Evolutionary conservation across 176 grass and related monocot species (phyloP).

Genomic region (Dactylis glomerata): DNA sequence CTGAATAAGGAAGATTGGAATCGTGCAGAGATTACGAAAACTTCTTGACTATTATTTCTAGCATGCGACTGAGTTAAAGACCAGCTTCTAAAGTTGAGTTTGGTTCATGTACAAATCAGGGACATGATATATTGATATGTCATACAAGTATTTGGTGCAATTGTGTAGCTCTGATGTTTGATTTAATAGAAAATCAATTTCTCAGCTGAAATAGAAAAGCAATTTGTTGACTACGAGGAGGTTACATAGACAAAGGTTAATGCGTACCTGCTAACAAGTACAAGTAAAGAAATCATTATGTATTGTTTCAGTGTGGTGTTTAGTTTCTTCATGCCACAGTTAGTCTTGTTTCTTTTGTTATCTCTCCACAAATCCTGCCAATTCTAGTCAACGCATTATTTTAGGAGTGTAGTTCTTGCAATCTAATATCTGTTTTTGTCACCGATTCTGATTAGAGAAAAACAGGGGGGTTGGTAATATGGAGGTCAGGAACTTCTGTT

Average conservation of each 20-base stretch:
- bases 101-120: conserved; percentile 18
- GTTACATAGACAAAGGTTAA: not conserved
- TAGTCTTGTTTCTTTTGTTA: not conserved
- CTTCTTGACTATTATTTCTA: not conserved
- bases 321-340: not conserved
- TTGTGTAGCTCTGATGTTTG: not conserved
- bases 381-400: not conserved
- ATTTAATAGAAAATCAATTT: not conserved
- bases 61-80: not conserved
- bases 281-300: not conserved
- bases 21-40: not conserved
- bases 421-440: conserved; percentile 31
- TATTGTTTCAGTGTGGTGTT: not conserved
- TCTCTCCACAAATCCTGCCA: not conserved
- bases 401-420: not conserved
- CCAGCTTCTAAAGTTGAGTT: not conserved
- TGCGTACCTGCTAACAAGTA: not conserved
- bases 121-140: not conserved
- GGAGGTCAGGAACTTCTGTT: conserved; percentile 89
- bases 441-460: conserved; percentile 63
- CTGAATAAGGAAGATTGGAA: not conserved
- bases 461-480: conserved; percentile 95
- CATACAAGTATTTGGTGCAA: not conserved
- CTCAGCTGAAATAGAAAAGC: not conserved
- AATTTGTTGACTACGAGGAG: not conserved